Evolutionary conservation across 495 filamentous ascomycete species (phyloP), one percentile per base, ranked within the genome.

Genomic region (Penicillium dipodomyicola): DNA sequence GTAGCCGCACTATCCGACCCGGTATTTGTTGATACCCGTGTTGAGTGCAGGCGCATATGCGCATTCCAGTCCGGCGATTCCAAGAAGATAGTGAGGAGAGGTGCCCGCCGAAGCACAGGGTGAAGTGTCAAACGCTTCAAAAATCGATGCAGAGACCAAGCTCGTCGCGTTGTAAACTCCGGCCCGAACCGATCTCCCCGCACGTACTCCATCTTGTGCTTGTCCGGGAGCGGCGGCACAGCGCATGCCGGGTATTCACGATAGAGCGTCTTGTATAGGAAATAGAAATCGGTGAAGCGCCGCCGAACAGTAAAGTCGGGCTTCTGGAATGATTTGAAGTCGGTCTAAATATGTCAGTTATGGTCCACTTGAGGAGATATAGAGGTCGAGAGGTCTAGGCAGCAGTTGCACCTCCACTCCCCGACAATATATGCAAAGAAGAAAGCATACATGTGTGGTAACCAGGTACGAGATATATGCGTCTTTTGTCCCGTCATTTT

Each of bases 121-220:
- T 98, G 94, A 29, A 96, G 78, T 0, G 91, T 84, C 48, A 97
- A 70, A 10, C 94, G 91, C 63, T 88, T 87, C 29, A 98, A 80
- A 67, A 97, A 98, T 41, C 94, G 88, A 68, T 95, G 87, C 49
- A 98, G 78, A 17, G 93, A 97, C 78, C 91, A 89, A 30, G 90
- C 91, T 32, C 94, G 84, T 20, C 94, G 84, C 32, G 83, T 80
- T n/a, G 91, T 97, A 71, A 98, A 98, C 68, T 97, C 95, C 15
- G 87, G 71, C 2, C 92, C 91, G 72, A 98, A 98, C 40, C 94
- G 86, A 73, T 97, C 92, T 51, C 95, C 95, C 49, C 91, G 88
- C 35, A 97, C 95, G 65, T 97, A 96, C 65, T 94, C 90, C 89
- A 98, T 94, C 69, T 96, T 96, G 80, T 97, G 92, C 75, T 98